Conservation (phyloP, 495 filamentous ascomycete species). For the Achaetomiella virescens region DNA sequence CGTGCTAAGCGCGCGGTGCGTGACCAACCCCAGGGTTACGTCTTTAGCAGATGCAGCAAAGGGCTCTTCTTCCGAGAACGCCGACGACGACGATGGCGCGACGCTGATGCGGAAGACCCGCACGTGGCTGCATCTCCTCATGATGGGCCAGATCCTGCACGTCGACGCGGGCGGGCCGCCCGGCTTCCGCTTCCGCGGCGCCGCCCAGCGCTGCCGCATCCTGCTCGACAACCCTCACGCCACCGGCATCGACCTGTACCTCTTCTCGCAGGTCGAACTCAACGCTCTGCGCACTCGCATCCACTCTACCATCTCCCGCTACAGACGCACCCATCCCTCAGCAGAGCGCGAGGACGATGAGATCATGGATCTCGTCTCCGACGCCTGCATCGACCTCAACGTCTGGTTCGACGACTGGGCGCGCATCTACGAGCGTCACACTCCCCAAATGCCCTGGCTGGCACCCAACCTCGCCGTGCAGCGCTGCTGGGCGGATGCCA, state of each 20-base stretch:
- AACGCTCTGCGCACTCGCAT: neutral
- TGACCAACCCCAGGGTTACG: neutral
- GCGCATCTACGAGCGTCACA: neutral
- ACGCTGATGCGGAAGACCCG: conserved; percentile 1
- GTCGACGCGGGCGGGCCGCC: neutral
- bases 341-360: neutral
- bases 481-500: neutral
- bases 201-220: neutral
- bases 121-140: neutral
- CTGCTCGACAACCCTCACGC: neutral
- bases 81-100: neutral
- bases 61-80: neutral
- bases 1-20: neutral
- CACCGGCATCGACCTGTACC: neutral
- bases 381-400: neutral
- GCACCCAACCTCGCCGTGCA: neutral
- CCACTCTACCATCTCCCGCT: neutral
- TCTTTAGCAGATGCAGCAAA: neutral
- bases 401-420: conserved; percentile 2
- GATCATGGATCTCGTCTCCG: neutral
- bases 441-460: neutral
- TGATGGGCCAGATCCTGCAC: conserved; percentile 1
- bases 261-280: neutral
- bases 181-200: neutral
- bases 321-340: neutral